A percentile compares a stretch with the other conserved stretches of the same genome.
phyloP scores from a whole-genome alignment of 495 filamentous ascomycete species.

The Xylaria longipes region DNA sequence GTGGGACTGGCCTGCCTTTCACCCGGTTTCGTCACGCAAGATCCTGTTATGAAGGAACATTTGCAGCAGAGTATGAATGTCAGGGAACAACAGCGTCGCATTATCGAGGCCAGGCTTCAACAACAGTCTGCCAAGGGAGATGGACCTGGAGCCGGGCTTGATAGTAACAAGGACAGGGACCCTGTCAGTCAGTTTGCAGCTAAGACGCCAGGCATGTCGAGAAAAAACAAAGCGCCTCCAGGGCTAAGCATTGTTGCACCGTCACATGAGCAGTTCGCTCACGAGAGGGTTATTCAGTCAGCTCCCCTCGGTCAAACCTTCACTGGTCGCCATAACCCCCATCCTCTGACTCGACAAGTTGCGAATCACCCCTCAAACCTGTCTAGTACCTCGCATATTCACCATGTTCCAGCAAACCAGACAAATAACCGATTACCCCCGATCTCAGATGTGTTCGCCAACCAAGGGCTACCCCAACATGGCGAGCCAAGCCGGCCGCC shows the following conservation, averaged over 20 bases:
- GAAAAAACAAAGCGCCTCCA: slow-evolving; percentile 80
- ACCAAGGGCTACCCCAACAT: slow-evolving; percentile 76
- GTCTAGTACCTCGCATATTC: slow-evolving; percentile 87
- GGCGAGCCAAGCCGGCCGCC: slow-evolving; percentile 44
- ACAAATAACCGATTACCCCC: slow-evolving; percentile 93
- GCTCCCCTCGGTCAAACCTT: slow-evolving; percentile 96
- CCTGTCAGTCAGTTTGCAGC: slow-evolving; percentile 62
- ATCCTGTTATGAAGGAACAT: slow-evolving; percentile 95
- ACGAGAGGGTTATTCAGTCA: slow-evolving; percentile 96
- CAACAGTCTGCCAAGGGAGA: slow-evolving; percentile 81
- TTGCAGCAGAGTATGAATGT: slow-evolving; percentile 92
- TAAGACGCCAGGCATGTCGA: slow-evolving; percentile 69
- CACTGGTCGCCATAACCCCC: slow-evolving; percentile 84
- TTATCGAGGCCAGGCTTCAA: slow-evolving; percentile 91
- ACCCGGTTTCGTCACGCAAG: slow-evolving; percentile 92
- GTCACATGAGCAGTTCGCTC: slow-evolving; percentile 92
- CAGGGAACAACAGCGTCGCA: slow-evolving; percentile 89
- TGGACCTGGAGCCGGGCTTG: slow-evolving; percentile 27
- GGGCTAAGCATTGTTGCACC: slow-evolving; percentile 96
- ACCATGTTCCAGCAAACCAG: slow-evolving; percentile 86
- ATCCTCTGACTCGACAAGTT: slow-evolving; percentile 81
- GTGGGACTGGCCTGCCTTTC: slow-evolving; percentile 94
- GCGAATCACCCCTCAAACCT: slow-evolving; percentile 86
- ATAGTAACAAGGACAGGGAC: slow-evolving; percentile 55
- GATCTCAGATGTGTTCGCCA: slow-evolving; percentile 87